These are phyloP conservation scores for Yarrowia alimentaria DNA, from an alignment of 805 yeast genomes.

Conservation along the genomic window DNA sequence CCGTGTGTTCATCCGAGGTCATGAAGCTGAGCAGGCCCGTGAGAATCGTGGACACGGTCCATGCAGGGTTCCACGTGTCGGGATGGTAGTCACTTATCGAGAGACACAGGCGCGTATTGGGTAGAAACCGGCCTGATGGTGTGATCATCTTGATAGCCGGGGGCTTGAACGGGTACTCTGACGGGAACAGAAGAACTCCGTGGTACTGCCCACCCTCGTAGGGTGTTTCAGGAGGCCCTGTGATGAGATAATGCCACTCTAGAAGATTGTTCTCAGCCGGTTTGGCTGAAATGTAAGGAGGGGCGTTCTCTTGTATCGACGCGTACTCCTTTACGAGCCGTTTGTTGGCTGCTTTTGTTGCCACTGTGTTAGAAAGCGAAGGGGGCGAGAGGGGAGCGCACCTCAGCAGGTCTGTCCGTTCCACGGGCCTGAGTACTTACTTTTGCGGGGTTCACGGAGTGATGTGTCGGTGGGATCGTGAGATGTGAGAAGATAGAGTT, in stretches of 20 bases:
- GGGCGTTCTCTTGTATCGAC: slow-evolving; percentile 70
- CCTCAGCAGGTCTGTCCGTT: too few relatives aligned
- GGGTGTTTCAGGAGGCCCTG: slow-evolving; percentile 90
- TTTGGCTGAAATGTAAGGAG: slow-evolving; percentile 78
- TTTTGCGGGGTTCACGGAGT: too few relatives aligned
- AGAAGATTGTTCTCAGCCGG: slow-evolving; percentile 85
- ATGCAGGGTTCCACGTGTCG: slow-evolving; percentile 93
- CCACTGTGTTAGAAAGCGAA: slow-evolving; percentile 33
- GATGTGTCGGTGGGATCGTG: too few relatives aligned
- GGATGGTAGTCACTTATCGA: slow-evolving; percentile 95
- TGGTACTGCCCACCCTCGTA: slow-evolving; percentile 86
- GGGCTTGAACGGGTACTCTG: slow-evolving; percentile 87
- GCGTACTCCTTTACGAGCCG: slow-evolving; percentile 77
- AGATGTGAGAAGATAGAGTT: too few relatives aligned
- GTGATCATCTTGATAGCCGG: slow-evolving; percentile 82
- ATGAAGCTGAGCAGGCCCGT: slow-evolving; percentile 86
- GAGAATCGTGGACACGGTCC: slow-evolving; percentile 88
- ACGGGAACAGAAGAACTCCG: slow-evolving; percentile 79
- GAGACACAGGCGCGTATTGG: slow-evolving; percentile 79
- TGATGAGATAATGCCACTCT: slow-evolving; percentile 90
- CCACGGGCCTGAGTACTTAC: too few relatives aligned
- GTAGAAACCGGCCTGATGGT: slow-evolving; percentile 69
- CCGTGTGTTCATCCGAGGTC: slow-evolving; percentile 83
- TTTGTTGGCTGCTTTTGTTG: slow-evolving; percentile 40
- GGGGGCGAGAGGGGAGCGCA: too few relatives aligned